These are phyloP conservation scores for Litchi chinensis DNA, from an alignment of 345 rosid genomes.

Conservation along the genomic window DNA sequence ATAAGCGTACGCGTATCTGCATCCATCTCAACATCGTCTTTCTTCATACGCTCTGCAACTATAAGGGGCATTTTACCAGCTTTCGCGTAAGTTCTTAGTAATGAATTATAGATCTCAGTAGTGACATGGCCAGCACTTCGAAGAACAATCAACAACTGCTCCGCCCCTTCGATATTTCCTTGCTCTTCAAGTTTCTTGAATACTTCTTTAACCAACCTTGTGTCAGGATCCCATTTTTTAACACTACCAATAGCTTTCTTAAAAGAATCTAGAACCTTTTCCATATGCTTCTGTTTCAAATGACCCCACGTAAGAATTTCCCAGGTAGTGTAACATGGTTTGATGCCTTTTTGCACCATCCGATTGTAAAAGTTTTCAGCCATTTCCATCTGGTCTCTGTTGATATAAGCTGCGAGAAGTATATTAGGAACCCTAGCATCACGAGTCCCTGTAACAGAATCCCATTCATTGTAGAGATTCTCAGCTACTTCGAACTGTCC, in stretches of 20 bases:
- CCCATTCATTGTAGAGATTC: slow-evolving; percentile 78
- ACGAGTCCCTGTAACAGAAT: slow-evolving; percentile 55
- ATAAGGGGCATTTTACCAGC: slow-evolving; percentile 83
- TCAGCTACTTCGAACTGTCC: slow-evolving; percentile 66
- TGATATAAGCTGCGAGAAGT: slow-evolving; percentile 72
- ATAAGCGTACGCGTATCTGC: slow-evolving; percentile 71
- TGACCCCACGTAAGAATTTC: slow-evolving; percentile 79
- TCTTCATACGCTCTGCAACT: slow-evolving; percentile 72
- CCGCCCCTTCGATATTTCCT: slow-evolving; percentile 64
- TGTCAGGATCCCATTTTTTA: slow-evolving; percentile 66
- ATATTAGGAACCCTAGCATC: slow-evolving; percentile 69
- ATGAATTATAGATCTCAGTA: slow-evolving; percentile 67
- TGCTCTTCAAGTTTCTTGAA: slow-evolving; percentile 57
- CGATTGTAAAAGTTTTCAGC: slow-evolving; percentile 57
- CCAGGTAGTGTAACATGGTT: slow-evolving; percentile 78
- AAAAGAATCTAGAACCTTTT: slow-evolving; percentile 60
- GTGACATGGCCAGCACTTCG: slow-evolving; percentile 63
- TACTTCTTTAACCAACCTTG: slow-evolving; percentile 47
- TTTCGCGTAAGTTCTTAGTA: slow-evolving; percentile 69
- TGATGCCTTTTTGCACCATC: slow-evolving; percentile 53
- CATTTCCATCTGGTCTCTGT: slow-evolving; percentile 45
- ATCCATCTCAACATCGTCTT: slow-evolving; percentile 59
- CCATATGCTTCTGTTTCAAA: slow-evolving; percentile 50
- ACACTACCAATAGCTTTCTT: slow-evolving; percentile 68
- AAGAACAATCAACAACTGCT: slow-evolving; percentile 62